phyloP scores from a whole-genome alignment of 495 filamentous ascomycete species.

The Aspergillus nidulans region DNA sequence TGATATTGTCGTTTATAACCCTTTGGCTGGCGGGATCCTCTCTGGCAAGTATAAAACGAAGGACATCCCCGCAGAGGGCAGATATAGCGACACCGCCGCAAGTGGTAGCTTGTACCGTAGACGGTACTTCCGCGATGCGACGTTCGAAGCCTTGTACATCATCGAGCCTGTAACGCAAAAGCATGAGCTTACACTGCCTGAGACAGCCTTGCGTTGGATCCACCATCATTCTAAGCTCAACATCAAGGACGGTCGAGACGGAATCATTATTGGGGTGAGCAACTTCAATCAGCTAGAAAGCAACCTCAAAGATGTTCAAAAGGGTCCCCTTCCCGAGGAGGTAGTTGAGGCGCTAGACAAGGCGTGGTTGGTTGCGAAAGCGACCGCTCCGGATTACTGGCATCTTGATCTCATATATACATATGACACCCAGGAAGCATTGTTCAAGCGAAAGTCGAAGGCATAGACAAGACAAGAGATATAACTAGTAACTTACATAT shows the following conservation, averaged over 20 bases:
- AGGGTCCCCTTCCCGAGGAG: slow-evolving; percentile 82
- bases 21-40: slow-evolving; percentile 77
- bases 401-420: slow-evolving; percentile 70
- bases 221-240: slow-evolving; percentile 77
- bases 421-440: slow-evolving; percentile 64
- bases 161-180: slow-evolving; percentile 72
- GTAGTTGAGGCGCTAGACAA: slow-evolving; percentile 75
- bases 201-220: slow-evolving; percentile 78
- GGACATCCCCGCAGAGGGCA: slow-evolving; percentile 63
- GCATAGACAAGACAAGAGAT: slow-evolving; percentile 3
- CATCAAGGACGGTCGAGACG: slow-evolving; percentile 65
- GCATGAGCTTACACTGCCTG: slow-evolving; percentile 73
- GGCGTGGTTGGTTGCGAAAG: slow-evolving; percentile 62
- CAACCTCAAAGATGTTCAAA: slow-evolving; percentile 75
- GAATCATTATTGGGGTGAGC: slow-evolving; percentile 75
- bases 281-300: slow-evolving; percentile 67
- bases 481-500: too few relatives aligned
- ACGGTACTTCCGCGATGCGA: slow-evolving; percentile 76
- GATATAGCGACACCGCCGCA: slow-evolving; percentile 56
- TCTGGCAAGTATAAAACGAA: slow-evolving; percentile 77
- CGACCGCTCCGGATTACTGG: slow-evolving; percentile 69
- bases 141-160: slow-evolving; percentile 68
- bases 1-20: slow-evolving; percentile 90
- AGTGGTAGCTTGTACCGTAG: slow-evolving; percentile 65
- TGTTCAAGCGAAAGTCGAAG: slow-evolving; percentile 47